phyloP scores from a whole-genome alignment of 2,329 filamentous ascomycete genomes.

The Didymella arachidicola region DNA sequence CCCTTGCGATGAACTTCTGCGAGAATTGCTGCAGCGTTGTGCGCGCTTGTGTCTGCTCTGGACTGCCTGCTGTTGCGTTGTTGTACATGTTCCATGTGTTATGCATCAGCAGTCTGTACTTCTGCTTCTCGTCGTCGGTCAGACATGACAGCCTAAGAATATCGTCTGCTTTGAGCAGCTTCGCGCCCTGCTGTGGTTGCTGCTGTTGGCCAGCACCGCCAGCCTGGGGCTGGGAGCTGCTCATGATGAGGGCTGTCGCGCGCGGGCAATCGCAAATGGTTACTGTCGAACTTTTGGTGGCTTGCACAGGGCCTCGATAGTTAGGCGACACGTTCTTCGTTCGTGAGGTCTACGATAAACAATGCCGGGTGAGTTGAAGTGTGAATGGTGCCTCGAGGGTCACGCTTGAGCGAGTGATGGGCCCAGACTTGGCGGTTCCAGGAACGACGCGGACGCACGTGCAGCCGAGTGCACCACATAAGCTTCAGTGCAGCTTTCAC shows the following conservation, averaged over 20 bases:
- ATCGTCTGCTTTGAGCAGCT: conserved; percentile 46
- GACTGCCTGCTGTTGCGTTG: conserved; percentile 56
- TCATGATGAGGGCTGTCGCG: conserved; percentile 37
- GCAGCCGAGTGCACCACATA: conserved; percentile 13
- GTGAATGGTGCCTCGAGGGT: conserved; percentile 11
- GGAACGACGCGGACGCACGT: conserved; percentile 28
- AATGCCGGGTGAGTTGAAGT: conserved; percentile 1
- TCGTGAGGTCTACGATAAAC: not conserved
- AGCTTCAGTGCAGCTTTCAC: not conserved
- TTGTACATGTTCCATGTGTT: conserved; percentile 63
- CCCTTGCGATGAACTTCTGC: conserved; percentile 59
- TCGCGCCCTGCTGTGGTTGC: conserved; percentile 21
- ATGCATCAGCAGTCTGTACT: conserved; percentile 63
- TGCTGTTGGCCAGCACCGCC: conserved; percentile 27
- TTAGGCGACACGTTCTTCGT: conserved; percentile 9
- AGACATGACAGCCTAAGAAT: conserved; percentile 51
- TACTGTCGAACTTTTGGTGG: conserved; percentile 1
- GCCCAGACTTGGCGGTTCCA: conserved; percentile 21
- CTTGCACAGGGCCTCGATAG: conserved; percentile 1
- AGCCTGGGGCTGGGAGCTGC: conserved; percentile 45
- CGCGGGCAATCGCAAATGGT: conserved; percentile 13
- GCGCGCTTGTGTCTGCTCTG: conserved; percentile 60
- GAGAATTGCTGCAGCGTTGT: conserved; percentile 61
- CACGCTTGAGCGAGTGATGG: conserved; percentile 17
- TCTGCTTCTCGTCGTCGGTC: conserved; percentile 62